Evolutionary conservation across 1,139 yeast genomes (phyloP), one percentile per base, ranked within the genome.

Genomic region (Candida dubliniensis): DNA sequence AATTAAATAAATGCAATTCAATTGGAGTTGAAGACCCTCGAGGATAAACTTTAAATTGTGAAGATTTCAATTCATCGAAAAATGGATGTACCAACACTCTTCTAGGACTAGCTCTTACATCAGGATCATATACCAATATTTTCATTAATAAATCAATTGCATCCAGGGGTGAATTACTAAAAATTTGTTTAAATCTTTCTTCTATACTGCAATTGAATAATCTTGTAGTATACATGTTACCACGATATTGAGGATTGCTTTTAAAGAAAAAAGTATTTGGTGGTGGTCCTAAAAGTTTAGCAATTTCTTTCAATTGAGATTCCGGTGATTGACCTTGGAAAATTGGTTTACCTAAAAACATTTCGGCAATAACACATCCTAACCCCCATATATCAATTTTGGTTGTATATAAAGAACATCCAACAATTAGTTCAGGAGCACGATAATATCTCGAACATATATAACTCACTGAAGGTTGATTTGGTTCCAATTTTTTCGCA

Each of bases 371-470:
- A 8, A 86, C 93, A 71, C 95, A 87, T 1, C 95, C 95, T 45
- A 85, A 70, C 1, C 93, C 93, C 95, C 95, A 87, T 47, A 85
- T 81, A 61, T 87, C 95, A 47, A 87, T 85, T 57, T 84, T 86
- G 7, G 93, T 84, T 2, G 90, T 77, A 59, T 87, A 87, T 41
- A 80, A 71, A 34, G 86, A 78, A 56, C 89, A 84, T 0, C 93
- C 95, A 48, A 86, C 81, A 56, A 86, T 84, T 50, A 86, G 69
- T 63, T 86, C 95, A 1, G 95, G 95, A 2, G 95, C 93, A 60
- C 95, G 76, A 63, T 86, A 86, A 60, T 84, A 86, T 57, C 95
- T 74, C 23, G 90, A 84, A 63, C 93, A 86, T 46, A 87, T 85
- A 56, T 87, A 85, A 51, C 88, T 79, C 41, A 86, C 91, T 2